Conservation (phyloP, 495 filamentous ascomycete species). For the Xylaria scruposa region DNA sequence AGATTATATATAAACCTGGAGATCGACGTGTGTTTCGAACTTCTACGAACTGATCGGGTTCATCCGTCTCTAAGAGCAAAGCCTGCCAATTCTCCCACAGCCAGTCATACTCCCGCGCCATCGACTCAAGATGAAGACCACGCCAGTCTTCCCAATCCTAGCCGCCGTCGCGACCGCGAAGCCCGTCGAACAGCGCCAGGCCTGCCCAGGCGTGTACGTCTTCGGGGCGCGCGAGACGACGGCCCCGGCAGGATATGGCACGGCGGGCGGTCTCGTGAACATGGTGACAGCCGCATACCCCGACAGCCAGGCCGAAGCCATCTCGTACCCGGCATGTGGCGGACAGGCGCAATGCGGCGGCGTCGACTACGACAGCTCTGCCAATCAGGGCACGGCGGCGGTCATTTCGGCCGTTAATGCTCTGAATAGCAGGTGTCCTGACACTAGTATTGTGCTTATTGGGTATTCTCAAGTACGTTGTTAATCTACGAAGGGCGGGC, state of each 20-base stretch:
- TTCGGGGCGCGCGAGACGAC: conserved; percentile 73
- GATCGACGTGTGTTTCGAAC: neutral
- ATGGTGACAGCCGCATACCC: conserved; percentile 57
- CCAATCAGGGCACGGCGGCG: conserved; percentile 57
- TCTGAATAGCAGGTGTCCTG: conserved; percentile 60
- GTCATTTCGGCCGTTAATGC: conserved; percentile 62
- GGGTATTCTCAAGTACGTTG: conserved; percentile 64
- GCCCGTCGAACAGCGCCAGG: conserved; percentile 41
- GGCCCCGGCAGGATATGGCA: conserved; percentile 61
- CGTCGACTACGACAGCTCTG: conserved; percentile 61
- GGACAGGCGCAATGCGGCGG: conserved; percentile 56
- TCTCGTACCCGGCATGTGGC: conserved; percentile 59
- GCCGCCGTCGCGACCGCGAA: conserved; percentile 26
- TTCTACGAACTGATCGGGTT: neutral
- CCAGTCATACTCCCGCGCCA: too few relatives aligned
- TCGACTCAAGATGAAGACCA: conserved; percentile 24
- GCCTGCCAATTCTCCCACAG: neutral
- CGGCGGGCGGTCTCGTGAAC: conserved; percentile 60
- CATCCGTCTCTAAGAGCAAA: neutral
- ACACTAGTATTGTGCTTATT: conserved; percentile 63
- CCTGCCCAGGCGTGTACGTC: conserved; percentile 62
- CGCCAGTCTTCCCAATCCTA: conserved; percentile 21
- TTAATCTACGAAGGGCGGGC: neutral
- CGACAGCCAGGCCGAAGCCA: conserved; percentile 61
- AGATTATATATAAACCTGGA: conserved; percentile 14